Conservation (phyloP, 2,329 filamentous ascomycete genomes). For the Kalaharituber pfeilii region DNA sequence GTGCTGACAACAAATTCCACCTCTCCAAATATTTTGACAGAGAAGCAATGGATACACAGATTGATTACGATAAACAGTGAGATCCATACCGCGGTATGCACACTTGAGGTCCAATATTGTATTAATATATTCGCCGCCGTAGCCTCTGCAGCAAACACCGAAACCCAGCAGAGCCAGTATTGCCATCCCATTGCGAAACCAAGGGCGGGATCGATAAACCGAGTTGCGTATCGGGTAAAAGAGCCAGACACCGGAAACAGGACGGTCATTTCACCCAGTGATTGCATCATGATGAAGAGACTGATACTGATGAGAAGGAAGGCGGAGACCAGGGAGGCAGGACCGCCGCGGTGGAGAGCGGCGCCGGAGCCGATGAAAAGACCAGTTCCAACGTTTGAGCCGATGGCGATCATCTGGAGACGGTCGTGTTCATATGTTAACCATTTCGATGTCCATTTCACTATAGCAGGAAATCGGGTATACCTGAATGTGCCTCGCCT, state of each 20-base stretch:
- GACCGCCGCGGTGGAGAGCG: slow-evolving; percentile 41
- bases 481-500: slow-evolving; percentile 5
- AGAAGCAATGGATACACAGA: slow-evolving; percentile 9
- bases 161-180: slow-evolving; percentile 12
- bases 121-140: slow-evolving; percentile 10
- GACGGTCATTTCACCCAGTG: slow-evolving; percentile 29
- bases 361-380: slow-evolving; percentile 46
- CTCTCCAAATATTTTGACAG: slow-evolving; percentile 11
- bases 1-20: slow-evolving; percentile 12
- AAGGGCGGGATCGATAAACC: slow-evolving; percentile 33
- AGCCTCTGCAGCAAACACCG: slow-evolving; percentile 11
- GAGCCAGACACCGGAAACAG: slow-evolving; percentile 30
- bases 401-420: slow-evolving; percentile 50
- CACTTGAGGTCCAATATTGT: slow-evolving; percentile 8
- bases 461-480: background rate
- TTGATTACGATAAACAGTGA: slow-evolving; percentile 9
- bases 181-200: slow-evolving; percentile 32
- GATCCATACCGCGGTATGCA: slow-evolving; percentile 8
- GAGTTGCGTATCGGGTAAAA: slow-evolving; percentile 35
- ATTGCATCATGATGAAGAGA: slow-evolving; percentile 40
- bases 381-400: slow-evolving; percentile 43
- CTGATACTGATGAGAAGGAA: slow-evolving; percentile 41
- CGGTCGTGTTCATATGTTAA: slow-evolving; percentile 30
- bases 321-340: slow-evolving; percentile 40
- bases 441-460: background rate